A percentile compares a stretch with the other conserved stretches of the same genome.
These are phyloP conservation scores for Tetraselmis striata DNA, from an alignment of 139 green algal species.

Conservation along the genomic window DNA sequence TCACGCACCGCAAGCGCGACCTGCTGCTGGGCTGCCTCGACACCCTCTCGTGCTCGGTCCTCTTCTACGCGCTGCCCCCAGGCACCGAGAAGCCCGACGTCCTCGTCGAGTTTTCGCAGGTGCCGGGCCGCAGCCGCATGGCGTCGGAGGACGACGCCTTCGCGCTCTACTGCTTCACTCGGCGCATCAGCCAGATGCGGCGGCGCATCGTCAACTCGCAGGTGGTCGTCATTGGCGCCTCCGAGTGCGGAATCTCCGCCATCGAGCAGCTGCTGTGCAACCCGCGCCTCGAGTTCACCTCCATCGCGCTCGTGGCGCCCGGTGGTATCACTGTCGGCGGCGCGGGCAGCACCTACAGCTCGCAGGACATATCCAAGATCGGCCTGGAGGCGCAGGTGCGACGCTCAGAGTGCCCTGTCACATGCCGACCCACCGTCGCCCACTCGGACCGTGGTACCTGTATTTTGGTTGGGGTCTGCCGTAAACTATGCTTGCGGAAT, in stretches of 20 bases:
- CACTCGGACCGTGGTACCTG: too few relatives aligned
- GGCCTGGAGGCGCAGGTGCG: neutral
- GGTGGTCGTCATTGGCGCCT: conserved; percentile 55
- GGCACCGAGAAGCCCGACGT: conserved; percentile 41
- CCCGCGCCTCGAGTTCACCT: conserved; percentile 38
- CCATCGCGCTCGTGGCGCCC: conserved; percentile 53
- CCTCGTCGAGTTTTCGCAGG: conserved; percentile 36
- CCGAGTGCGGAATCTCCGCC: conserved; percentile 45
- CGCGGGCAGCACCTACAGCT: conserved; percentile 32
- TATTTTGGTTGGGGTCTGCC: too few relatives aligned
- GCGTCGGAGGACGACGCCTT: neutral
- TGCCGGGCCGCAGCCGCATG: neutral
- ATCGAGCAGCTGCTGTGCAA: conserved; percentile 56
- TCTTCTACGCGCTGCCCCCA: conserved; percentile 50
- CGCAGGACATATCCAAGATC: neutral
- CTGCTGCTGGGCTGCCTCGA: conserved; percentile 11
- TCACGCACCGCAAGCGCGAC: conserved; percentile 17
- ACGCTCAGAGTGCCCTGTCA: too few relatives aligned
- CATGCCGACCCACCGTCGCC: too few relatives aligned
- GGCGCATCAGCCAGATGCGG: conserved; percentile 11
- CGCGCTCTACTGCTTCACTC: neutral
- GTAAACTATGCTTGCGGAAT: too few relatives aligned
- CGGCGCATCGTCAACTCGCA: conserved; percentile 37
- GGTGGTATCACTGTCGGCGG: conserved; percentile 29
- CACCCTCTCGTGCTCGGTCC: neutral